Base-by-base conservation (phyloP, 768 basidiomycete genomes). In the Tephrocybe rancida region DNA sequence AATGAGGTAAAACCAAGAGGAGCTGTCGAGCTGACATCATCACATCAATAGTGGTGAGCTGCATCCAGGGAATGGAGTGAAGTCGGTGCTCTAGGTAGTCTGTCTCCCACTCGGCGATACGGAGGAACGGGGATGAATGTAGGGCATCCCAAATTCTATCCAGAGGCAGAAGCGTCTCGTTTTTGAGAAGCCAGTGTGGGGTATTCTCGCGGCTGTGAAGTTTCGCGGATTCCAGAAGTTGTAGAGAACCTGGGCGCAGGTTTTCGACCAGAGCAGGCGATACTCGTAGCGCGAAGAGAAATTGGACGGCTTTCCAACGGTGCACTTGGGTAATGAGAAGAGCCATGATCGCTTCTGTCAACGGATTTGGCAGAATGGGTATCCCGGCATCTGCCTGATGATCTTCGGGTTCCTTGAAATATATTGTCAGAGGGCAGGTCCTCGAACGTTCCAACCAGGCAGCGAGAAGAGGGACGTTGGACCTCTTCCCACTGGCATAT, bases 271-370 rank as follows among this genome's bases (percentile, higher is more conserved):
- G 27, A 6, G 32, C 48, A 1, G 22, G 14, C 2, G 48, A 37
- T 10, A 55, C 22, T 19, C 41, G 7, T 7, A 14, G 6, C 9
- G 48, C 30, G 18, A 55, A 55, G 35, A 34, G 19, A 21, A 55
- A 55, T 10, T 55, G 27, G 9, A 55, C 44, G 3, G 35, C 35
- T 29, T 50, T 55, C 54, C 54, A 55, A 24, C 54, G 54, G 30
- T 39, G 43, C 1, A 44, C 14, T 29, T 55, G 54, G 3, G 35
- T 26, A 9, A 49, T 39, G 11, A 55, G 48, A 14, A 55, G 54
- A 27, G 48, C 27, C 6, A 55, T 34, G n/a, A 49, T 19, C 5
- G 35, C 46, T n/a, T 16, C 21, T 11, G 26, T 19, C 26, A 48
- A 13, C 24, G 54, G 32, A 8, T 38, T 27, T 24, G 37, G 34